These are phyloP conservation scores for Sarocladium brachiariae DNA, from an alignment of 2,329 filamentous ascomycete genomes.

Conservation along the genomic window DNA sequence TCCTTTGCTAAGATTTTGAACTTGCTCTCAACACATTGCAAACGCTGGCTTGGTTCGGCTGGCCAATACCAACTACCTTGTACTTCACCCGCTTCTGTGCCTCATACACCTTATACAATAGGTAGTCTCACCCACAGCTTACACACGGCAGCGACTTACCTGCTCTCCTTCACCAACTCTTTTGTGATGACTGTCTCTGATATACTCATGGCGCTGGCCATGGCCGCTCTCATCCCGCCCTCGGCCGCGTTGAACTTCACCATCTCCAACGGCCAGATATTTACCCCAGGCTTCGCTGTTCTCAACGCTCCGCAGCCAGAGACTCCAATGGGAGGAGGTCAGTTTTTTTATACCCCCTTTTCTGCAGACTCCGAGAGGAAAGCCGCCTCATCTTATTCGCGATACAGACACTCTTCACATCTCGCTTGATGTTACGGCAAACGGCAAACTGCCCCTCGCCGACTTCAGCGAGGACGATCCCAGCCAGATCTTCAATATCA, in stretches of 20 bases:
- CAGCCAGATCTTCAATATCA: conserved; percentile 56
- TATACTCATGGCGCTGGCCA: conserved; percentile 9
- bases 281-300: conserved; percentile 61
- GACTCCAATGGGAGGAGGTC: conserved; percentile 57
- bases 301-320: conserved; percentile 59
- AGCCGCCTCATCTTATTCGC: background rate
- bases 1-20: no score
- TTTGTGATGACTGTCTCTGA: conserved; percentile 13
- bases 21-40: no score
- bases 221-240: conserved; percentile 18
- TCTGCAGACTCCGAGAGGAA: background rate
- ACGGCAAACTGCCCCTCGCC: conserved; percentile 56
- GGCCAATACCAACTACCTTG: no score
- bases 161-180: no score
- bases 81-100: no score
- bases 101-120: no score
- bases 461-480: conserved; percentile 44
- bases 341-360: conserved; percentile 12
- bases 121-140: no score
- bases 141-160: no score
- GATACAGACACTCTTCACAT: conserved; percentile 51
- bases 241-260: conserved; percentile 41
- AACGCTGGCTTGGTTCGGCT: no score
- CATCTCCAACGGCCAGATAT: conserved; percentile 58
- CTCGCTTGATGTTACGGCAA: conserved; percentile 59